These are phyloP conservation scores for Prunus fruticosa DNA, from an alignment of 306 rosid genomes.

Conservation along the genomic window DNA sequence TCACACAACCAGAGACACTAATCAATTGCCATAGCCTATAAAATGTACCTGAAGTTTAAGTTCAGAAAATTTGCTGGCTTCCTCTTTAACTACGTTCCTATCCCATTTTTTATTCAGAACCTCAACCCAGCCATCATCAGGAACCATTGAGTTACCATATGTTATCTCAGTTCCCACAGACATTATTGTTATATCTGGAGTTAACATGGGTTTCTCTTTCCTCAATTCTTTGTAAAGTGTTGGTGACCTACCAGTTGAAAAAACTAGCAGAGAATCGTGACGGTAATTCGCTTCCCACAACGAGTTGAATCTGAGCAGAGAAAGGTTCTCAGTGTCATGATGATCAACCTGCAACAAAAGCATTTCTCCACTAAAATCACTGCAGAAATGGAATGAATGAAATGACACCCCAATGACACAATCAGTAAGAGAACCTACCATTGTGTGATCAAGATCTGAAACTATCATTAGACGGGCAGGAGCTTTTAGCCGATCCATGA, in stretches of 20 bases:
- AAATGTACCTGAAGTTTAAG: constrained; percentile 77
- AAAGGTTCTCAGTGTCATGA: constrained; percentile 74
- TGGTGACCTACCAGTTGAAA: constrained; percentile 93
- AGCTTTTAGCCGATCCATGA: constrained; percentile 63
- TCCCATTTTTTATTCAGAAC: constrained; percentile 82
- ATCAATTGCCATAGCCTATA: constrained; percentile 3
- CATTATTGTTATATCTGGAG: constrained; percentile 90
- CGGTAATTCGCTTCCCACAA: constrained; percentile 89
- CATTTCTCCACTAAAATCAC: constrained; percentile 26
- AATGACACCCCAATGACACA: not conserved
- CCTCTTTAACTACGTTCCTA: constrained; percentile 63
- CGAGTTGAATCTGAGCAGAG: constrained; percentile 80
- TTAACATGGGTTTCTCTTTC: constrained; percentile 91
- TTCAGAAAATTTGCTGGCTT: constrained; percentile 68
- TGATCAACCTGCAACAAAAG: constrained; percentile 81
- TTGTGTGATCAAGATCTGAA: constrained; percentile 97
- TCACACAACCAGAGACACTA: constrained; percentile 9
- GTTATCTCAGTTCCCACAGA: constrained; percentile 99
- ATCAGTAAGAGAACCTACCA: constrained; percentile 47
- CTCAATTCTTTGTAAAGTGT: constrained; percentile 84
- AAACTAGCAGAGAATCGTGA: constrained; percentile 83
- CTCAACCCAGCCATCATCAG: constrained; percentile 88
- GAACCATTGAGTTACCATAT: constrained; percentile 73
- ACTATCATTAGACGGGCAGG: constrained; percentile 85
- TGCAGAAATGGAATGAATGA: constrained; percentile 7